Evolutionary conservation across 257 asterid genomes (phyloP).

Genomic region (Solanum lignicaule): DNA sequence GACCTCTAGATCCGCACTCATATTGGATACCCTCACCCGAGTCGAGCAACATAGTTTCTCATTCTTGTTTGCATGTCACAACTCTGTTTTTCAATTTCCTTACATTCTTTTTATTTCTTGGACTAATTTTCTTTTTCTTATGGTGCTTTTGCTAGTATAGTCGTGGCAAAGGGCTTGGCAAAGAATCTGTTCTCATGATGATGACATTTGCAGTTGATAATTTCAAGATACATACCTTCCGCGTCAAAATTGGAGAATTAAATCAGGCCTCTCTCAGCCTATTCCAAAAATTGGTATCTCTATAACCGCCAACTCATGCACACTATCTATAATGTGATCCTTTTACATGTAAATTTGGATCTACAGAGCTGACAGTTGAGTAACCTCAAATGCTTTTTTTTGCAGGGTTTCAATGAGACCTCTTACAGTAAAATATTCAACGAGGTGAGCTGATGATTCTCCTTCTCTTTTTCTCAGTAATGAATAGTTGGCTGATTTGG

Average conservation of each 20-base stretch:
- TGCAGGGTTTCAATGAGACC: conserved; percentile 63
- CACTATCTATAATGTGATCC: neutral
- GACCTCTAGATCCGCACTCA: neutral
- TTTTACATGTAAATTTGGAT: neutral
- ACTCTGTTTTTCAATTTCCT: neutral
- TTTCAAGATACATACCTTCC: conserved; percentile 42
- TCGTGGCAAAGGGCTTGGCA: conserved; percentile 90
- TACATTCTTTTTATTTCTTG: neutral
- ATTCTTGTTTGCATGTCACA: neutral
- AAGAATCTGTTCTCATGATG: conserved; percentile 74
- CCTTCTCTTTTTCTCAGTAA: neutral
- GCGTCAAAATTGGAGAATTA: conserved; percentile 68
- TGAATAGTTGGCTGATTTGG: neutral
- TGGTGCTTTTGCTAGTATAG: conserved; percentile 26
- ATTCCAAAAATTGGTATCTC: conserved; percentile 60
- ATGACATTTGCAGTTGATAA: conserved; percentile 62
- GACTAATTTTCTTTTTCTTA: neutral
- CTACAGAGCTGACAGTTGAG: neutral
- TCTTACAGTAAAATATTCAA: conserved; percentile 67
- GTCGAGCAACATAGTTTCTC: neutral
- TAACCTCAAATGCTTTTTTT: neutral
- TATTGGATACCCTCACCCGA: neutral
- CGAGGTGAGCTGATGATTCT: conserved; percentile 42
- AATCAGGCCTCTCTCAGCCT: conserved; percentile 68
- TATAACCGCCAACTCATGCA: neutral